Base-by-base conservation (phyloP, 768 basidiomycete genomes). In the Suillus subluteus region DNA sequence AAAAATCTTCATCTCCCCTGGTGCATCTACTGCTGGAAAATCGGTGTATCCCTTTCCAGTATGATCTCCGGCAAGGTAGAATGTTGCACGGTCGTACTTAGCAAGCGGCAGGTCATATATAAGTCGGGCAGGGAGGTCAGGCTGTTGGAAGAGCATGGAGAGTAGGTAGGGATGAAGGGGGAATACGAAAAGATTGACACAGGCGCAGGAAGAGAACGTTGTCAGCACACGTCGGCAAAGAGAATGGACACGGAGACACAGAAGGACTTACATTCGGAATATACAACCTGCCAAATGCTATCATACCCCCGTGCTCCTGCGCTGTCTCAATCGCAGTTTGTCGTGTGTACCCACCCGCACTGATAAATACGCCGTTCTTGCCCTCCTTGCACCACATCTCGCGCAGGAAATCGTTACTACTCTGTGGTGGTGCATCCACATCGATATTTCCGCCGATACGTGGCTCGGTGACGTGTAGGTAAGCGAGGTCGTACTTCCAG, bases 401-500 rank as follows among this genome's bases (percentile, higher is more conserved):
- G n/a, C 73, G 70, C 26, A 79, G 63, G 50, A 74, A 71, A 43
- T 74, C 73, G 48, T 75, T 74, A 0, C 68, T 73, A 54, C 76
- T 69, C 6, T 64, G 65, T 0, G 54, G 68, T 4, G 63, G 46
- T n/a, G 41, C 23, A 13, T 2, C 62, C 12, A 52, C 46, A 23
- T 61, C 72, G n/a, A 59, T 46, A 30, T 16, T 52, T 12, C 72
- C 69, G 9, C 70, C 35, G 2, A 72, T 65, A n/a, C 75, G 70
- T 23, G 81, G 74, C 68, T 83, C 80, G 32, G 78, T 72, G 58
- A 80, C 62, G 68, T 83, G 82, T 7, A 85, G 64, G 72, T 85
- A 85, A 9, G 82, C 82, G 11, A 85, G 71, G 18, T 75, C 61
- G 11, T 64, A 62, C 3, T 69, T 58, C 16, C 67, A 69, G 48